A percentile compares a stretch with the other conserved stretches of the same genome.
These are phyloP conservation scores for Phytophthora melonis DNA, from an alignment of 352 stramenopile species.

Conservation along the genomic window DNA sequence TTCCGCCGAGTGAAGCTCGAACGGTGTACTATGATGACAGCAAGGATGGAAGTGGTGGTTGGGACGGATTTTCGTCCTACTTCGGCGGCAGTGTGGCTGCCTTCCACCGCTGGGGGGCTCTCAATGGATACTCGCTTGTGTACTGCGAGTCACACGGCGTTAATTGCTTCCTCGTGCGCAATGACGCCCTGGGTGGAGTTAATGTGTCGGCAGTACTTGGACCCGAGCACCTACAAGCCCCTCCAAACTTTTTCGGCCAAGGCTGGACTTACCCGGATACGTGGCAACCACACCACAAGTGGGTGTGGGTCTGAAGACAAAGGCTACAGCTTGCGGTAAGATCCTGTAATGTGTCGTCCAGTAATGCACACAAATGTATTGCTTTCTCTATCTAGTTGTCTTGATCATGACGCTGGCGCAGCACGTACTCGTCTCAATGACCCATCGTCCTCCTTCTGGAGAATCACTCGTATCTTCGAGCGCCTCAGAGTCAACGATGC, in stretches of 20 bases:
- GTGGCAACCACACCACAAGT: slow-evolving; percentile 50
- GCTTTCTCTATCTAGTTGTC: neutral
- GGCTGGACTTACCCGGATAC: slow-evolving; percentile 60
- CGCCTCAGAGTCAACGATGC: slow-evolving; percentile 28
- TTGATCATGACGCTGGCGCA: slow-evolving; percentile 84
- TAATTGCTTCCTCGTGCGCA: slow-evolving; percentile 75
- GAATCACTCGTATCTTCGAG: neutral
- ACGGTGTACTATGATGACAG: slow-evolving; percentile 54
- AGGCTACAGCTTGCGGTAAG: too few relatives aligned
- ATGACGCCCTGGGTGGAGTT: slow-evolving; percentile 48
- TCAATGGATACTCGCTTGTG: slow-evolving; percentile 70
- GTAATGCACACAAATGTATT: neutral
- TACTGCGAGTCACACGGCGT: slow-evolving; percentile 84
- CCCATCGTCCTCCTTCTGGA: slow-evolving; percentile 44
- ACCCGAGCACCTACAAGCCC: slow-evolving; percentile 47
- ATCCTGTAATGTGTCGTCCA: slow-evolving; percentile 1
- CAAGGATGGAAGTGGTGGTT: slow-evolving; percentile 42
- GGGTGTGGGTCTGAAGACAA: slow-evolving; percentile 51
- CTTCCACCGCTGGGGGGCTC: slow-evolving; percentile 50
- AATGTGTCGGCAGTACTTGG: slow-evolving; percentile 53
- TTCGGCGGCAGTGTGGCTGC: slow-evolving; percentile 71
- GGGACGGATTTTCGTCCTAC: slow-evolving; percentile 61
- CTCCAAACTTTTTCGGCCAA: slow-evolving; percentile 77
- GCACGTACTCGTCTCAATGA: slow-evolving; percentile 84
- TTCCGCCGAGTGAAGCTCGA: slow-evolving; percentile 52